Conservation (phyloP, 2,329 filamentous ascomycete genomes). For the Ascomycota sp. region DNA sequence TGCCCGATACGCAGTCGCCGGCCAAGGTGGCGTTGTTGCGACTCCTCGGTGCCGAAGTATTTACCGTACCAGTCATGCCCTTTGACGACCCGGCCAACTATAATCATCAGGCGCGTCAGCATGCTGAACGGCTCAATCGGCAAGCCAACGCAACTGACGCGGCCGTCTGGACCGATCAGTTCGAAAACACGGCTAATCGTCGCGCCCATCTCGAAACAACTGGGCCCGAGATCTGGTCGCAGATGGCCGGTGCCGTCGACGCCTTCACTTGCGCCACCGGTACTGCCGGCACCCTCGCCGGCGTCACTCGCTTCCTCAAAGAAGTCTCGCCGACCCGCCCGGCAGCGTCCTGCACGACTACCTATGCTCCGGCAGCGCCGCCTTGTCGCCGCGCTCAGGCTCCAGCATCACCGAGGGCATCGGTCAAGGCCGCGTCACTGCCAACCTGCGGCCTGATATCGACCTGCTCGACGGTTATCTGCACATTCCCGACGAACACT, state of each 20-base stretch:
- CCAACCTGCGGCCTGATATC: conserved; percentile 76
- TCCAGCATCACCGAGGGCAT: conserved; percentile 95
- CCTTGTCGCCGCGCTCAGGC: conserved; percentile 59
- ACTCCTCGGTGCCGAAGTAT: conserved; percentile 81
- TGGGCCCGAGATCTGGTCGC: conserved; percentile 89
- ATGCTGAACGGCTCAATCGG: conserved; percentile 69
- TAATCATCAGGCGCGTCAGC: conserved; percentile 83
- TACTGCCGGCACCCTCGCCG: conserved; percentile 79
- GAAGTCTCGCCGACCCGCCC: conserved; percentile 76
- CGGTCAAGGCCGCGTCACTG: conserved; percentile 88
- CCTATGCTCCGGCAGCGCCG: conserved; percentile 67
- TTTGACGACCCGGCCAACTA: conserved; percentile 95
- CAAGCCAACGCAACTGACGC: too few species aligned
- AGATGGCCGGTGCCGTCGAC: conserved; percentile 70
- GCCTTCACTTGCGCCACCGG: conserved; percentile 93
- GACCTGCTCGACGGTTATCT: conserved; percentile 68
- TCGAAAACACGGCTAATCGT: conserved; percentile 89
- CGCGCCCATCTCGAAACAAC: conserved; percentile 93
- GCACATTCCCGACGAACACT: conserved; percentile 78
- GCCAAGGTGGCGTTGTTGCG: conserved; percentile 90
- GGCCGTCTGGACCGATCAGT: conserved; percentile 97
- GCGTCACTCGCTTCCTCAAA: conserved; percentile 76
- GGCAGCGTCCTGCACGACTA: conserved; percentile 88
- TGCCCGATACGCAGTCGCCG: conserved; percentile 96
- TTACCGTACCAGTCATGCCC: conserved; percentile 85